Evolutionary conservation across 306 rosid species (phyloP).

Genomic region (Biancaea sappan): DNA sequence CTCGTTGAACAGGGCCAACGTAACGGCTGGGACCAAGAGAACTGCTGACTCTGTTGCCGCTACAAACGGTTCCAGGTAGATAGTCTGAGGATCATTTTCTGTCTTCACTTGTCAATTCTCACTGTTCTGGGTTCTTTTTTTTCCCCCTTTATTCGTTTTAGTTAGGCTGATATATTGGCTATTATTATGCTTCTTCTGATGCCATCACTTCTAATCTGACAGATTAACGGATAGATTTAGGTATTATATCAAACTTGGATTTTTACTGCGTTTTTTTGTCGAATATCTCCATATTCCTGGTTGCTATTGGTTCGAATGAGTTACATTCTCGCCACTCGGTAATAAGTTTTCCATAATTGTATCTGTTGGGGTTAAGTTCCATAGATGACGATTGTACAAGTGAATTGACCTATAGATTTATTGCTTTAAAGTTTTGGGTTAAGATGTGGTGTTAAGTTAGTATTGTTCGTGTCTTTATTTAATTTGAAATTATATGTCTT

Average conservation of each 20-base stretch:
- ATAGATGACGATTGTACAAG: too few relatives aligned
- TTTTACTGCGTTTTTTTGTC: not conserved
- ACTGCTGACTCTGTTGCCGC: constrained; percentile 72
- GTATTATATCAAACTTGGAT: not conserved
- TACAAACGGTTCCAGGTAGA: constrained; percentile 60
- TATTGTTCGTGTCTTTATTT: too few relatives aligned
- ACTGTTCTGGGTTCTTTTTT: too few relatives aligned
- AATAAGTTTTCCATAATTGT: not conserved
- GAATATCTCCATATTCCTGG: not conserved
- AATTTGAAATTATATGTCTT: not conserved
- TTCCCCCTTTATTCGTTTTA: too few relatives aligned
- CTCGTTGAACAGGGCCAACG: constrained; percentile 53
- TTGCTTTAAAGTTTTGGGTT: too few relatives aligned
- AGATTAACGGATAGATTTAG: not conserved
- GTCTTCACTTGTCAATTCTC: not conserved
- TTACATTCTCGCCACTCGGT: not conserved
- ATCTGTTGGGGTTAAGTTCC: too few relatives aligned
- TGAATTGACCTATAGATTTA: too few relatives aligned
- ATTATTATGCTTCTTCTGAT: too few relatives aligned
- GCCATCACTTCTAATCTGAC: not conserved
- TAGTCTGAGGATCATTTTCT: not conserved
- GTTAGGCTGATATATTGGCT: too few relatives aligned
- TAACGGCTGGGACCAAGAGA: constrained; percentile 66
- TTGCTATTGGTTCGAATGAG: not conserved
- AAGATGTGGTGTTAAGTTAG: too few relatives aligned